Evolutionary conservation across 352 stramenopile genomes (phyloP).

Genomic region (Aphanomyces astaci): DNA sequence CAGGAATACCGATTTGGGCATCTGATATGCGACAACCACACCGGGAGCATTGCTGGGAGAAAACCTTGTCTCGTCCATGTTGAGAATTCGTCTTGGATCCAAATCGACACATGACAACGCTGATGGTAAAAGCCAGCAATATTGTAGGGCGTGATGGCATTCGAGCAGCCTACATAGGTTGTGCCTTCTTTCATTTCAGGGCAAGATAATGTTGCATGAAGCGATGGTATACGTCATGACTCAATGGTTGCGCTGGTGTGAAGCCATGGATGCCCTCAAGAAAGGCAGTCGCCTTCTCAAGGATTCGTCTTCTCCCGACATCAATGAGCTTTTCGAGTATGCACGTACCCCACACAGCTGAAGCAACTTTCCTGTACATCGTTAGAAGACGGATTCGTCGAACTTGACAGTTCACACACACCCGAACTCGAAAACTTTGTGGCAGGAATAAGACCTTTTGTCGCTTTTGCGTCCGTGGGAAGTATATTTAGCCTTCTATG

Average conservation of each 20-base stretch:
- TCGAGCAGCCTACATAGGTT: background rate
- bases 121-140: background rate
- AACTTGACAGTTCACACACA: too few relatives aligned
- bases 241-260: background rate
- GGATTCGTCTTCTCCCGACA: background rate
- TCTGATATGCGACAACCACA: background rate
- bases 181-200: background rate
- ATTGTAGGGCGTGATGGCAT: background rate
- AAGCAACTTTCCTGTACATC: too few relatives aligned
- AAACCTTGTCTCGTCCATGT: conserved; percentile 9
- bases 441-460: too few relatives aligned
- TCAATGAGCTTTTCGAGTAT: too few relatives aligned
- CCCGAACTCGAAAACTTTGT: too few relatives aligned
- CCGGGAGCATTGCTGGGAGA: background rate
- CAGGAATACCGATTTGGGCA: background rate
- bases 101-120: background rate
- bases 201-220: background rate
- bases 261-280: background rate
- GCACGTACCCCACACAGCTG: too few relatives aligned
- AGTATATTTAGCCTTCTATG: too few relatives aligned
- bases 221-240: background rate
- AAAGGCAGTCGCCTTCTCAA: background rate
- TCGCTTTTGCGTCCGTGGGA: too few relatives aligned
- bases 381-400: too few relatives aligned
- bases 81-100: background rate